Evolutionary conservation across 73 alveolate species (phyloP), one percentile per base, ranked within the genome.

Genomic region (Paramecium pentaurelia): DNA sequence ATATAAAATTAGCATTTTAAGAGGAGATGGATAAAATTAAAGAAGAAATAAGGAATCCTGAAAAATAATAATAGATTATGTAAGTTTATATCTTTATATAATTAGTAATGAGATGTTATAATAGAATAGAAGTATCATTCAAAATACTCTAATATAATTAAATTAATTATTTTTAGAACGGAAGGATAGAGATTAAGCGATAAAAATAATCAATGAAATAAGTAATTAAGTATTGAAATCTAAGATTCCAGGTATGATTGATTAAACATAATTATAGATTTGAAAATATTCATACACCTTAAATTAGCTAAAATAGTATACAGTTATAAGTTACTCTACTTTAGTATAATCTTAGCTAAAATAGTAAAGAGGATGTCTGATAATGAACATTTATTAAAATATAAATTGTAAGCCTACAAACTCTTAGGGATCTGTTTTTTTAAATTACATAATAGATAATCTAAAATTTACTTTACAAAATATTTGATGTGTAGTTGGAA

Each of bases 401-500:
- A 34, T 45, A 75, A 75, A 20, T 32, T 75, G 68, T 34, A 16
- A 9, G 60, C 64, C 14, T 75, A 75, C 25, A n/a, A 30, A 14
- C n/a, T 75, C 4, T 40, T 75, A 18, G 60, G 88, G 0, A 68
- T 68, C 28, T 14, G 60, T 6, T 75, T 37, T 37, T 37, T 34
- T 16, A 45, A 40, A 40, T 75, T 75, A 34, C 2, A 10, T 11
- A 22, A 34, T 5, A 20, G 38, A 37, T 14, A 75, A 40, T 16
- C 88, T 2, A 75, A 75, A 75, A 37, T 37, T 9, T 75, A 75
- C 49, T 32, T 75, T 22, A 75, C 60, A 2, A 75, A 75, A 75
- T 75, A 75, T 37, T 40, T 75, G 8, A 30, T 75, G 60, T 75
- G 88, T 10, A 87, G 93, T 68, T 87, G 93, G 93, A 49, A 60